Evolutionary conservation across 306 rosid species (phyloP).

Genomic region (Fragaria iinumae): DNA sequence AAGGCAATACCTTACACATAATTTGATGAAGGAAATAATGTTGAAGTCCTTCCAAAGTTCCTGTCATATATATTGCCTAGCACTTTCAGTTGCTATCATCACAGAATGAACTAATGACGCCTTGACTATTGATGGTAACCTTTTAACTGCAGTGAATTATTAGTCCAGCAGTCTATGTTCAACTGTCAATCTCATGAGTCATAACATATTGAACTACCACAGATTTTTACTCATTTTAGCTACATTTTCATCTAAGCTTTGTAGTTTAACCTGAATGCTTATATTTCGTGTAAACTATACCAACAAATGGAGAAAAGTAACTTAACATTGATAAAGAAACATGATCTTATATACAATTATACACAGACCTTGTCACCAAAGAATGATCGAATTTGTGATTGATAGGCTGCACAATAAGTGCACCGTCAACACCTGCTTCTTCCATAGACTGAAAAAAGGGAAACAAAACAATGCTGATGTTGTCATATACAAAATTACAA

Average conservation of each 20-base stretch:
- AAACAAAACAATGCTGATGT: neutral
- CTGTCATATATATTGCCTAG: neutral
- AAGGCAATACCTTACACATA: neutral
- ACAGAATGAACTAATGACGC: neutral
- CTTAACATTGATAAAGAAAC: neutral
- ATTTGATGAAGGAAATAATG: neutral
- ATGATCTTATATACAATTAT: neutral
- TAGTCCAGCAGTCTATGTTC: too few relatives aligned
- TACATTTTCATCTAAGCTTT: too few relatives aligned
- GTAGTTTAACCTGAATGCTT: too few relatives aligned
- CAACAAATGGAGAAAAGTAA: neutral
- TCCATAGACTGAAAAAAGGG: conserved; percentile 58
- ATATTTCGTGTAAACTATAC: too few relatives aligned
- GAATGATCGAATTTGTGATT: conserved; percentile 86
- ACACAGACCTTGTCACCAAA: conserved; percentile 70
- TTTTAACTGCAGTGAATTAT: too few relatives aligned
- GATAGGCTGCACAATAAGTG: conserved; percentile 90
- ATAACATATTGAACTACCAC: too few relatives aligned
- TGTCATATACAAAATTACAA: neutral
- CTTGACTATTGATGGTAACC: too few relatives aligned
- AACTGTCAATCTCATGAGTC: too few relatives aligned
- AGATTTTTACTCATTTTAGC: too few relatives aligned
- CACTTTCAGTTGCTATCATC: neutral
- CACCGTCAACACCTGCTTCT: conserved; percentile 87
- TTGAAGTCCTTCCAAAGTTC: neutral